A percentile compares a stretch with the other conserved stretches of the same genome.
Conservation (phyloP, 2,329 filamentous ascomycete genomes). For the Cephalotrichum gorgonifer region DNA sequence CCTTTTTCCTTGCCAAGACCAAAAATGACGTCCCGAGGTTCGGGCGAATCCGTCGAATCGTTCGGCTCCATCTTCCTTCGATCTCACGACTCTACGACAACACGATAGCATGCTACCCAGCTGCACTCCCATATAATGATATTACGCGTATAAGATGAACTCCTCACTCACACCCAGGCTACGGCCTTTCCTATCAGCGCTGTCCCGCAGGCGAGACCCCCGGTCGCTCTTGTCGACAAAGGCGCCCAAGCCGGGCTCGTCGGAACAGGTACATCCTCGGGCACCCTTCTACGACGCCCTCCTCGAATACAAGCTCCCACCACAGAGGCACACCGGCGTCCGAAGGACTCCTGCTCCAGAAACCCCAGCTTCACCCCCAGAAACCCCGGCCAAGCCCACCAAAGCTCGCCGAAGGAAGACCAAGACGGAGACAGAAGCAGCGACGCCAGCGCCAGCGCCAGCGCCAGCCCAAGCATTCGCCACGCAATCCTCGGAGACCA, state of each 20-base stretch:
- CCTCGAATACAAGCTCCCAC: slow-evolving; percentile 25
- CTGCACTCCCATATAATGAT: not conserved
- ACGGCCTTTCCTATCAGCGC: not conserved
- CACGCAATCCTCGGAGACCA: slow-evolving; percentile 21
- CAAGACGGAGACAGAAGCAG: not conserved
- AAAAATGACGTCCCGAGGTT: not conserved
- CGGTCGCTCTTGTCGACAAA: not conserved
- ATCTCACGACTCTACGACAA: not conserved
- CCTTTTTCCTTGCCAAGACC: not conserved
- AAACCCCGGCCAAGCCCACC: not conserved
- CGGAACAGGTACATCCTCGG: slow-evolving; percentile 31
- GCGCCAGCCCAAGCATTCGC: slow-evolving; percentile 10
- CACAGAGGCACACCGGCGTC: slow-evolving; percentile 1
- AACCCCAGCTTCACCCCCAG: slow-evolving; percentile 8
- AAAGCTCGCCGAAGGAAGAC: not conserved
- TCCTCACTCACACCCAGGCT: not conserved
- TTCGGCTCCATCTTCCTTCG: not conserved
- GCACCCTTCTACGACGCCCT: slow-evolving; percentile 51
- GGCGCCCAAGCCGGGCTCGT: not conserved
- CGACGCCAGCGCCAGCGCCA: slow-evolving; percentile 5
- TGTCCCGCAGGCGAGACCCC: not conserved
- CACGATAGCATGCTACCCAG: not conserved
- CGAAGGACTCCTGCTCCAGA: not conserved
- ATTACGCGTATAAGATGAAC: not conserved
- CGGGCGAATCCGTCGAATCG: no score